Evolutionary conservation across 495 filamentous ascomycete species (phyloP), one percentile per base, ranked within the genome.

Genomic region (Clavariopsis aquatica): DNA sequence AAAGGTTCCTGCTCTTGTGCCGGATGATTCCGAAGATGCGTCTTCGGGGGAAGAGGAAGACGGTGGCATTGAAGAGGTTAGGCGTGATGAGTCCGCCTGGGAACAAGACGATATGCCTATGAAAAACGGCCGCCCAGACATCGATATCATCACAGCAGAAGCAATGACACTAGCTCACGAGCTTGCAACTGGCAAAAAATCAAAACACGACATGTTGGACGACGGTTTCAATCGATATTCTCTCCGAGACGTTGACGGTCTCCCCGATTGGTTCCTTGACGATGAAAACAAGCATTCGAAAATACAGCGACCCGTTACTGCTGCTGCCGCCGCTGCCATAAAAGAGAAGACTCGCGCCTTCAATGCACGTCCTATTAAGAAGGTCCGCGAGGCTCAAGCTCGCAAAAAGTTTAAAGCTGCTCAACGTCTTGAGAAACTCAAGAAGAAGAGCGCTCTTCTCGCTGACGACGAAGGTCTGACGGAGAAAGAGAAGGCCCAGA

Each of bases 341-440:
- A 91, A 92, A 75, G 94, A 96, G 70, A 98, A 98, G 80, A 74
- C 88, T 72, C 89, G 93, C 5, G 92, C 95, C 1, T 84, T 96
- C 65, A 99, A 99, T 74, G 94, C 93, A 13, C 86, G 94, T 36
- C 94, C 94, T 0, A 98, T 98, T 84, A 99, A 99, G 86, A 99
- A 99, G 80, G 94, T 99, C 20, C 87, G 90, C 68, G 94, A 99
- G 75, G 94, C 94, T 23, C 91, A 93, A 77, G 93, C 91, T 29
- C 82, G 94, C 46, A 98, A 98, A 84, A 97, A 96, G 82, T 89
- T 96, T 75, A 95, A 94, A 83, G 89, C 92, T 22, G 92, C 90
- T 0, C 89, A 93, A 78, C 81, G 83, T 59, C 76, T 99, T 46
- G 95, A 98, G 84, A 96, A 95, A 78, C 78, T 98, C 66, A 86